Evolutionary conservation across 164 flowering plant species (phyloP), one percentile per base, ranked within the genome.

Genomic region (Vitis rupestris): DNA sequence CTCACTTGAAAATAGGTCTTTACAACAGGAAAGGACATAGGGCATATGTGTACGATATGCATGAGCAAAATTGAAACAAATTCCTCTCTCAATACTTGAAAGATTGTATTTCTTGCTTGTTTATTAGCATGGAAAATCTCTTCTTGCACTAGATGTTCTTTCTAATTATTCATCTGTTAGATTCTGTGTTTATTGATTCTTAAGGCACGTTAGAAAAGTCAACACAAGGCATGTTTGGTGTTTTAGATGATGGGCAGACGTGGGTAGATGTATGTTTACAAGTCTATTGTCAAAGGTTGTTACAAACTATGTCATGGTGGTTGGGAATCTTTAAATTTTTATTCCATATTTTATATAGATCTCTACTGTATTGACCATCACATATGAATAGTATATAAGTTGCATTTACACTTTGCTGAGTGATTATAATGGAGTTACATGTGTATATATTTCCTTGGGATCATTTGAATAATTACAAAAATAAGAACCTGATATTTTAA

Each of bases 391-490:
- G 48, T 50, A 49, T 10, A 61, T 58, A 51, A 30, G 31, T 12
- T 64, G 68, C 50, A 69, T 69, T 37, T 69, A 59, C 64, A 58
- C 67, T 54, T 72, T 50, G 17, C 37, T 54, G 53, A 16, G 47
- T 51, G 59, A 29, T 54, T 51, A 68, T 30, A 15, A 68, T 49
- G 44, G 7, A 53, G 14, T 8, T 56, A 65, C 59, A 50, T 27
- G 44, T 23, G 65, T 44, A 65, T 66, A 51, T 61, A 27, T 59
- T 62, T 50, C 47, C 31, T 27, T 27, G 19, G 17, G 11, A 12
- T 63, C 16, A 73, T 62, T 58, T 59, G 62, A 66, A 56, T 66
- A 77, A 69, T 72, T 79, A 76, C 79, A 78, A 74, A 69, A 63
- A 47, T 51, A 58, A 17, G 61, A 68, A 74, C 3, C 54, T 8